Conservation (phyloP, 331 rosid species). For the Erythrophleum ivorense region DNA sequence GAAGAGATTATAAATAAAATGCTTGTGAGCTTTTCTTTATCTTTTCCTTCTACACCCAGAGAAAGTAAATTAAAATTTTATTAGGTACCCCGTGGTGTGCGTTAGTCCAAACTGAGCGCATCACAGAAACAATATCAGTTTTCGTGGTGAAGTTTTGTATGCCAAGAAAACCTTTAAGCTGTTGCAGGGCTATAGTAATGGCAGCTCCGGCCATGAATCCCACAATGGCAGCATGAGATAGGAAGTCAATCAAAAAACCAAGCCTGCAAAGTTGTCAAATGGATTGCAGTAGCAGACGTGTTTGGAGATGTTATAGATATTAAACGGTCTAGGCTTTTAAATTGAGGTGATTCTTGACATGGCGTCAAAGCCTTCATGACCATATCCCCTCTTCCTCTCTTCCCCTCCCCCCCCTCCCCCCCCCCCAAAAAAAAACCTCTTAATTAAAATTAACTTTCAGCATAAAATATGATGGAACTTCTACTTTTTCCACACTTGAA, state of each 20-base stretch:
- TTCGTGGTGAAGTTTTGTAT: constrained; percentile 66
- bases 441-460: no score
- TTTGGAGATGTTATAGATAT: background rate
- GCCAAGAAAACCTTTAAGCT: constrained; percentile 88
- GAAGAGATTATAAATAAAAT: constrained; percentile 9
- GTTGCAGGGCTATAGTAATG: constrained; percentile 81
- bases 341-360: no score
- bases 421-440: no score
- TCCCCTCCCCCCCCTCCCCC: no score
- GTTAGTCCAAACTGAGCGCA: constrained; percentile 61
- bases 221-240: constrained; percentile 89
- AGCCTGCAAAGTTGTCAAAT: constrained; percentile 50
- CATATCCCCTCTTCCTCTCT: no score
- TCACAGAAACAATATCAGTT: constrained; percentile 74
- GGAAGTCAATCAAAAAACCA: constrained; percentile 88
- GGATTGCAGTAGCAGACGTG: background rate
- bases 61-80: background rate
- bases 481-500: no score
- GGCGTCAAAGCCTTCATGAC: no score
- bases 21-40: constrained; percentile 1
- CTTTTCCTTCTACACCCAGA: background rate
- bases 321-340: background rate
- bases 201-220: constrained; percentile 99
- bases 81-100: constrained; percentile 80
- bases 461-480: no score